phyloP scores from a whole-genome alignment of 257 asterid species.

The Solanum bukasovii region DNA sequence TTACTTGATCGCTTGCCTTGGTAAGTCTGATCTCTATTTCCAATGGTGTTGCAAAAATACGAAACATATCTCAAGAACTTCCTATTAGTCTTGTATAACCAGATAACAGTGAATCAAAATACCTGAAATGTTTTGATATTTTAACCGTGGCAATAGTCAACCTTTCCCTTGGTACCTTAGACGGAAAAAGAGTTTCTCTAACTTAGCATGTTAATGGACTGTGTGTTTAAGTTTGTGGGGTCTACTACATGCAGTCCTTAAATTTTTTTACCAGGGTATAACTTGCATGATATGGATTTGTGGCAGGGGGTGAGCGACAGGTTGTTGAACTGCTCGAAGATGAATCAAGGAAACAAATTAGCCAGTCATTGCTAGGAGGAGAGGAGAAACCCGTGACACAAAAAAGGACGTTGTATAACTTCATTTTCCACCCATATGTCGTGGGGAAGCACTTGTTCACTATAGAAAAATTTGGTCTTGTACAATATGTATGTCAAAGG shows the following conservation, averaged over 20 bases:
- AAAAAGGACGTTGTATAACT: slow-evolving; percentile 32
- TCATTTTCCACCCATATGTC: slow-evolving; percentile 46
- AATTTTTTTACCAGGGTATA: neutral
- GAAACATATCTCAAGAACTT: neutral
- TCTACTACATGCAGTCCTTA: neutral
- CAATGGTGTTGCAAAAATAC: neutral
- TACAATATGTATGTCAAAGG: slow-evolving; percentile 59
- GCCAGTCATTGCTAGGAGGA: slow-evolving; percentile 59
- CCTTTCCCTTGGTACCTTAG: neutral
- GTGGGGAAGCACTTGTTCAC: slow-evolving; percentile 63
- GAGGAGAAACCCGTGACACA: slow-evolving; percentile 13
- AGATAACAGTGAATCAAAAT: neutral
- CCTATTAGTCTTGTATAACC: neutral
- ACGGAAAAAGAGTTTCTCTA: neutral
- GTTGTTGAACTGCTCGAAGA: slow-evolving; percentile 62
- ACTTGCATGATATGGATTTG: neutral
- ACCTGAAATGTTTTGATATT: neutral
- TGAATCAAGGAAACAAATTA: slow-evolving; percentile 41
- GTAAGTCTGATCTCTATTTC: slow-evolving; percentile 26
- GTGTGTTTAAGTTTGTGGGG: neutral
- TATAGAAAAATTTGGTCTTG: slow-evolving; percentile 78
- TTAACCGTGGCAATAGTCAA: neutral
- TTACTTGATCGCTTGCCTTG: slow-evolving; percentile 93
- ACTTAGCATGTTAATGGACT: neutral
- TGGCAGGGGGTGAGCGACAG: slow-evolving; percentile 66